Percentiles rank a stretch among this genome's conserved stretches.
These are phyloP conservation scores for Colletotrichum falcatum DNA, from an alignment of 2,329 filamentous ascomycete species.

Conservation along the genomic window DNA sequence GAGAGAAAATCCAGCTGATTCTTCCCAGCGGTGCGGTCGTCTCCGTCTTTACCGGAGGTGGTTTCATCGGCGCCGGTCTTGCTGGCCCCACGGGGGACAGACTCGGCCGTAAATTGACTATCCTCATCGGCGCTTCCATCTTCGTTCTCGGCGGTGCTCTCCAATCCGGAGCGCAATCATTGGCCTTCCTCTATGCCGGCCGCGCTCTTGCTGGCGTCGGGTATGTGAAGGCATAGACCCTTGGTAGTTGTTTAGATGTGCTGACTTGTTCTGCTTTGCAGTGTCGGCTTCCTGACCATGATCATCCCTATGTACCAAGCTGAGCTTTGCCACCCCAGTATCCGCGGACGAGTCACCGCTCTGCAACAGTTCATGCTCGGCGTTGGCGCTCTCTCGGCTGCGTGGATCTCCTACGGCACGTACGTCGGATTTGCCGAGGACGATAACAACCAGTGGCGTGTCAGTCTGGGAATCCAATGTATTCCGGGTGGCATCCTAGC, in stretches of 20 bases:
- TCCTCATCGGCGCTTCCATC: conserved; percentile 75
- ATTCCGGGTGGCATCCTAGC: conserved; percentile 74
- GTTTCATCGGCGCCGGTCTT: conserved; percentile 75
- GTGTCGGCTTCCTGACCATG: conserved; percentile 58
- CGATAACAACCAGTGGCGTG: conserved; percentile 51
- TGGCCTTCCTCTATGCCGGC: conserved; percentile 75
- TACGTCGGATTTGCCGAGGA: conserved; percentile 47
- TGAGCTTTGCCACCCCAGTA: conserved; percentile 82
- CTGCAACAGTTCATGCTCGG: conserved; percentile 88
- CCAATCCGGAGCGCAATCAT: conserved; percentile 74
- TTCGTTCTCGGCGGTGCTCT: conserved; percentile 80
- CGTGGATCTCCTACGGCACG: conserved; percentile 76
- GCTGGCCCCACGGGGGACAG: conserved; percentile 74
- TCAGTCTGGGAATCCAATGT: conserved; percentile 74
- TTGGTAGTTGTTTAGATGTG: neutral
- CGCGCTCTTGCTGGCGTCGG: conserved; percentile 76
- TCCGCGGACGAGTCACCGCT: conserved; percentile 79
- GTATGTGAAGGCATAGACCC: conserved; percentile 34
- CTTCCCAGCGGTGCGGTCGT: conserved; percentile 73
- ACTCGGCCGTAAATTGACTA: conserved; percentile 78
- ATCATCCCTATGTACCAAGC: conserved; percentile 76
- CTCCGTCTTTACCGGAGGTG: conserved; percentile 82
- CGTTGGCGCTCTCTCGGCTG: conserved; percentile 77
- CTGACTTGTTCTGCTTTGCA: conserved; percentile 44
- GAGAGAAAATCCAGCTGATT: neutral